Evolutionary conservation across 208 protist species (phyloP), one percentile per base, ranked within the genome.

Genomic region (Strigomonas galati): DNA sequence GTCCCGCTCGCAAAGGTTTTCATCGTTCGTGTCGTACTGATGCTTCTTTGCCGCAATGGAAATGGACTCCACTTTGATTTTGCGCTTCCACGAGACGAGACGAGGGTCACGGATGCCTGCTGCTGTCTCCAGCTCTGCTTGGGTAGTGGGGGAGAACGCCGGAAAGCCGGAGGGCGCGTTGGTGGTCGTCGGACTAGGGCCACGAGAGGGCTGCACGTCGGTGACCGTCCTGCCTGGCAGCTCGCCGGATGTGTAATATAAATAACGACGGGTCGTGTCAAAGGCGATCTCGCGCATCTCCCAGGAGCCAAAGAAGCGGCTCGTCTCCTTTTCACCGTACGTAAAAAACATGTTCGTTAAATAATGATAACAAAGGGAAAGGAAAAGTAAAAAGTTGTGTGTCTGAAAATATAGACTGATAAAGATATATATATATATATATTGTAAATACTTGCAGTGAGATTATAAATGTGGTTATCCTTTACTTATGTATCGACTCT

Each of bases 201-300:
- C 5, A 23, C 24, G 32, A 21, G 62, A 67, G 17, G 28, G 40
- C 24, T 60, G 28, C 21, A 37, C 51, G 21, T 51, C 43, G 21
- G n/a, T 12, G 10, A 17, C 28, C 12, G n/a, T 10, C 24, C 51
- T 27, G 59, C 23, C 24, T 6, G 54, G 65, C 32, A 72, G 60
- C 26, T 68, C 53, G 24, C 46, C 46, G 15, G 60, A 65, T 0
- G 73, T 76, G 65, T 91, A 91, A 68, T 91, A 91, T 3, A 91
- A 55, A 49, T 91, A 67, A 30, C 85, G 78, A 28, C 85, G 85
- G 74, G 77, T 78, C 40, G 79, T 77, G 72, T 91, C 84, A 40
- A 91, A 91, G 51, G 79, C 84, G 31, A 91, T 56, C 53, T 85
- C 61, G 21, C 81, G 84, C 84, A 91, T 74, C 60, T 84, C 67